Conservation (phyloP, 225 moss, liverwort and hornwort species). For the Physcomitrellopsis africana region DNA sequence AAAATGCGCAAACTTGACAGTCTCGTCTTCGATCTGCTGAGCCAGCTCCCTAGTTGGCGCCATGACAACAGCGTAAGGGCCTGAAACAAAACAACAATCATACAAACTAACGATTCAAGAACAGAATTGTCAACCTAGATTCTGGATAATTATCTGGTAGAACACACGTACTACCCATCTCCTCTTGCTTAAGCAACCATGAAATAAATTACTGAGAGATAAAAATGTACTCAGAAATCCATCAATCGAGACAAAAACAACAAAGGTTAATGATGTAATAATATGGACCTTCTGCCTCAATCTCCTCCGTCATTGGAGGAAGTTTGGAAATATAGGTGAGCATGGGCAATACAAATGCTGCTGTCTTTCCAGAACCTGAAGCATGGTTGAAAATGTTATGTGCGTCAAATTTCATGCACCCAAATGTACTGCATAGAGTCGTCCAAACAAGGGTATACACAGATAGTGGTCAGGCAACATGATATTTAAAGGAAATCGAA, state of each 20-base stretch:
- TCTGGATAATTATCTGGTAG: constrained; percentile 19
- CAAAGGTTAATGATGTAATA: not conserved
- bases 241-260: constrained; percentile 21
- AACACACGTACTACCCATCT: not conserved
- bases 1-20: constrained; percentile 97
- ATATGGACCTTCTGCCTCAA: constrained; percentile 41
- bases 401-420: constrained; percentile 8
- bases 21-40: constrained; percentile 99
- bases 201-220: not conserved
- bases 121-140: not conserved
- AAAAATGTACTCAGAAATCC: not conserved
- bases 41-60: constrained; percentile 98
- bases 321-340: constrained; percentile 98
- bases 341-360: constrained; percentile 99
- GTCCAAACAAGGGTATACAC: not conserved
- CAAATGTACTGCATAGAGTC: not conserved
- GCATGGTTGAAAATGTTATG: constrained; percentile 14
- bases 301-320: constrained; percentile 90
- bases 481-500: not conserved
- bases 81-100: constrained; percentile 35
- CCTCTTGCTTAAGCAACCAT: constrained; percentile 11
- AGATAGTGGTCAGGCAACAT: constrained; percentile 12
- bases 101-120: not conserved
- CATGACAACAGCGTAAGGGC: constrained; percentile 99
- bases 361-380: constrained; percentile 99